Conservation (phyloP, 108 stramenopile genomes). For the Phaeodactylum tricornutum region DNA sequence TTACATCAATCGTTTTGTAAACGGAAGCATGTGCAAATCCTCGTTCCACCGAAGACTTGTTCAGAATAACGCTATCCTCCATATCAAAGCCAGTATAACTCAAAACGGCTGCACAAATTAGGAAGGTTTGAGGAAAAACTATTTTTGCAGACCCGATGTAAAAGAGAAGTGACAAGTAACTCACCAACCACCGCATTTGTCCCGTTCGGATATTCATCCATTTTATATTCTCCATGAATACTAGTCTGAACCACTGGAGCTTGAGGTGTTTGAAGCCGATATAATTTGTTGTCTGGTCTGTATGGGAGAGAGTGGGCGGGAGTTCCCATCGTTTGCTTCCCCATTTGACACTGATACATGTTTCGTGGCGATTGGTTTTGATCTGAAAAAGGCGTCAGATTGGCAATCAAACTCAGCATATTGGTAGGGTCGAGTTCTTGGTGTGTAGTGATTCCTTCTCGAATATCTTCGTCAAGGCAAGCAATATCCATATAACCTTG, state of each 20-base stretch:
- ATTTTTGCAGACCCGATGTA: too few species aligned
- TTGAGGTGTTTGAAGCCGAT: conserved; percentile 89
- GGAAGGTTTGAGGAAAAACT: not conserved
- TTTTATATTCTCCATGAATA: conserved; percentile 82
- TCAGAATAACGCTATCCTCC: conserved; percentile 99
- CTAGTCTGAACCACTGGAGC: conserved; percentile 94
- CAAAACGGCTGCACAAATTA: conserved; percentile 61
- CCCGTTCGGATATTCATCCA: conserved; percentile 98
- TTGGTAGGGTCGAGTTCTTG: conserved; percentile 93
- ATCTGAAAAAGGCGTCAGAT: conserved; percentile 94
- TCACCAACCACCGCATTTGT: conserved; percentile 93
- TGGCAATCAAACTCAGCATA: conserved; percentile 96
- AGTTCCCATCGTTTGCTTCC: conserved; percentile 99
- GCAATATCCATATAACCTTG: conserved; percentile 96
- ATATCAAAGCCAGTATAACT: conserved; percentile 99
- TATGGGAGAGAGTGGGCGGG: conserved; percentile 88
- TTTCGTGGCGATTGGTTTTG: conserved; percentile 98
- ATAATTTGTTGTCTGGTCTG: conserved; percentile 94
- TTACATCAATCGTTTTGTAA: conserved; percentile 90
- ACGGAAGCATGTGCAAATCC: conserved; percentile 92
- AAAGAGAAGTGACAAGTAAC: not conserved
- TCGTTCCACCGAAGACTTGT: conserved; percentile 88
- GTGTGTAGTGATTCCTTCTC: conserved; percentile 87
- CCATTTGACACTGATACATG: conserved; percentile 99
- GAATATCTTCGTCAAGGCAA: conserved; percentile 84